Base-by-base conservation (phyloP, 2,329 filamentous ascomycete genomes). In the Alternaria sp. region DNA sequence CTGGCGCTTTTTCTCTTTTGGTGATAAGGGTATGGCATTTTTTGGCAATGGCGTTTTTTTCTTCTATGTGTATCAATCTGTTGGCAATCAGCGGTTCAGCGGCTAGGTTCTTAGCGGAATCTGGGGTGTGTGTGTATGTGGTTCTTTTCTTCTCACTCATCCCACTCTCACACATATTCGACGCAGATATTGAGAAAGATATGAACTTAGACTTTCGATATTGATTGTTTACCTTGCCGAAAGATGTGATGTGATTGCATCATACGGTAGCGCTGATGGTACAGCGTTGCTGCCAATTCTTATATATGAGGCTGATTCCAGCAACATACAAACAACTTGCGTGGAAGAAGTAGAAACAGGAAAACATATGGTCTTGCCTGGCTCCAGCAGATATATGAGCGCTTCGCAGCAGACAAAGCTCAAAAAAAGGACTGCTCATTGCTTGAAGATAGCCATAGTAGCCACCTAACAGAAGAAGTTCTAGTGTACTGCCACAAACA, bases 1-100 rank as follows among this genome's bases (percentile, higher is more conserved):
- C 32, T 55, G 57, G 59, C 62, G 54, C 57, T 38, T n/a, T 38
- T 38, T 20, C 3, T 38, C 16, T 56, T 25, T 45, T 27, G 25
- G 25, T 27, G 56, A 50, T 30, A 45, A 49, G 36, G 38, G 58
- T 22, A 50, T 60, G 54, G 66, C 57, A 54, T 59, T 52, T 54
- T 50, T n/a, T 56, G 57, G 58, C 53, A 63, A 62, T 56, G 67
- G 65, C 60, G 63, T 68, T 5, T 27, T 27, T 27, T 27, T 27
- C n/a, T n/a, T n/a, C n/a, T 3, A 41, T 38, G 34, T 38, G 25
- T 28, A 32, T 54, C 32, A 27, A 46, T 46, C 25, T 57, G 36
- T 57, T 57, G 55, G 58, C 43, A 30, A 53, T 64, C 54, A 62
- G 61, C 59, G 56, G 34, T 68, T 64, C 30, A 66, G 65, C 62